Base-by-base conservation (phyloP, 225 moss, liverwort and hornwort genomes). In the Straminergon stramineum region DNA sequence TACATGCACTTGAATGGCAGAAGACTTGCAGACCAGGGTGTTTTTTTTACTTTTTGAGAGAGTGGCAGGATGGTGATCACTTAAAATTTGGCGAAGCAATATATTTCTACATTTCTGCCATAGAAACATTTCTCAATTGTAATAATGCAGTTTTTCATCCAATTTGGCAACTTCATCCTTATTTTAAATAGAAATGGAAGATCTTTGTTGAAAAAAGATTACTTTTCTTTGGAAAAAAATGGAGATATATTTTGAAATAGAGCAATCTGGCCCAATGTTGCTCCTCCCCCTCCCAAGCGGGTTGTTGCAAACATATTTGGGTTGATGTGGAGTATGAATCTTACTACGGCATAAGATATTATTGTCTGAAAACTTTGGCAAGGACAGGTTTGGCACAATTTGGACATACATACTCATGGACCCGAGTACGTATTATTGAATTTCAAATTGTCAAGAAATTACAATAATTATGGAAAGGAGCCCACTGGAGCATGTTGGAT, bases 141-240 rank as follows among this genome's bases (percentile, higher is more conserved):
- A 58, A 13, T 17, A 2, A 34, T 5, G 2, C 17, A 34, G 17
- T 68, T 68, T 67, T 20, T 67, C 37, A 37, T 37, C 20, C 20
- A 67, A 37, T 37, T 67, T 67, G 67, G 7, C 2, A 21, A 37
- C 37, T 37, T 68, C 68, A 37, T 11, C 6, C 37, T 21, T 4
- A 21, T 21, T 37, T 68, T 4, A 12, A 68, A 12, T 11, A 37
- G 4, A 37, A 37, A 11, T 65, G 32, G 5, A 37, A 20, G 21
- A 0, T 4, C 37, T 37, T 1, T 17, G 1, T 17, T 17, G 12
- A 37, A 37, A 0, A 12, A 6, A 37, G 11, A 6, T 10, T 21
- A 21, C 18, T 68, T 68, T 68, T 35, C 2, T 35, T 21, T 21
- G 37, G 5, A 6, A 12, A 37, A 68, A 37, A 37, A 12, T 37